Conservation (phyloP, 225 moss, liverwort and hornwort genomes). For the Physcomitrium patens region DNA sequence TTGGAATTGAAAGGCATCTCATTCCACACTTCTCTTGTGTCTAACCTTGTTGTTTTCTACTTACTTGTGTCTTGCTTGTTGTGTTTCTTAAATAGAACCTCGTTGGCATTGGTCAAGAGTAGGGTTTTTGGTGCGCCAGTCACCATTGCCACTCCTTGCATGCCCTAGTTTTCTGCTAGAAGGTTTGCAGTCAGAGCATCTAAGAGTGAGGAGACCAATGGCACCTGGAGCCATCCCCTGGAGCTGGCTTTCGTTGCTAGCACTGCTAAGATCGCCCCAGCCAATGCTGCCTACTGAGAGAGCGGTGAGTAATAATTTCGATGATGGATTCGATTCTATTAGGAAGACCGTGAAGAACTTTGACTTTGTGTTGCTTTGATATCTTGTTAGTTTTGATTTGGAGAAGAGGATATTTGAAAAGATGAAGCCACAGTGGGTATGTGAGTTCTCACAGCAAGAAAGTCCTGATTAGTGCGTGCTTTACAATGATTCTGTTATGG, state of each 20-base stretch:
- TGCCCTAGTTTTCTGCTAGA: slow-evolving; percentile 15
- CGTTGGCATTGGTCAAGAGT: slow-evolving; percentile 42
- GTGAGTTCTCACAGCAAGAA: too few species aligned
- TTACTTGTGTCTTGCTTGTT: too few species aligned
- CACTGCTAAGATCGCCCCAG: slow-evolving; percentile 56
- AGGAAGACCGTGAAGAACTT: neutral
- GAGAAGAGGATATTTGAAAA: too few species aligned
- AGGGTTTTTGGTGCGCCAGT: slow-evolving; percentile 40
- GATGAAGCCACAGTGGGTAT: too few species aligned
- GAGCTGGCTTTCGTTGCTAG: slow-evolving; percentile 67
- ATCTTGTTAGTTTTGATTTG: too few species aligned
- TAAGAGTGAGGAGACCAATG: slow-evolving; percentile 28
- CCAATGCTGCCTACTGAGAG: slow-evolving; percentile 89
- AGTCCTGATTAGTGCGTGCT: neutral
- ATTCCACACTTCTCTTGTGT: too few species aligned
- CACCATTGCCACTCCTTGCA: slow-evolving; percentile 26
- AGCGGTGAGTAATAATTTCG: slow-evolving; percentile 51
- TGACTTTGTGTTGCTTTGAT: neutral
- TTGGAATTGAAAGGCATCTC: too few species aligned
- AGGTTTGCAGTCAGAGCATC: slow-evolving; percentile 38
- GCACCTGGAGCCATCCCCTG: slow-evolving; percentile 56
- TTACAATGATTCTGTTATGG: neutral
- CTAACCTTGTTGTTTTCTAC: too few species aligned
- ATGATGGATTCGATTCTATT: neutral
- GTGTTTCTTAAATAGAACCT: too few species aligned